phyloP scores from a whole-genome alignment of 257 asterid species.

The Solanum boliviense region DNA sequence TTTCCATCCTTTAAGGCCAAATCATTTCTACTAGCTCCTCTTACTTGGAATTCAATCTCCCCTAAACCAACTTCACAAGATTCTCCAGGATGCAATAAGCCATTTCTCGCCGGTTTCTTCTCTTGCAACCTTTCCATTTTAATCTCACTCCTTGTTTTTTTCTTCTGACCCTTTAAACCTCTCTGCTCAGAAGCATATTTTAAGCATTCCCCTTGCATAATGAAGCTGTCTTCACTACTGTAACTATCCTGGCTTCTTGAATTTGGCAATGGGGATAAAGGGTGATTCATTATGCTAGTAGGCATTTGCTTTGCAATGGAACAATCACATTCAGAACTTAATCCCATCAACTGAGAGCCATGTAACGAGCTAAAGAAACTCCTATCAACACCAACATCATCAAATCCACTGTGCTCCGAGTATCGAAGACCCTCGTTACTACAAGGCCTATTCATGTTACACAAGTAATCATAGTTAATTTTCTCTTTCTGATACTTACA shows the following conservation, averaged over 20 bases:
- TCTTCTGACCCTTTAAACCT: slow-evolving; percentile 10
- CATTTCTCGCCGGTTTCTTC: neutral
- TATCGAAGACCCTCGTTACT: neutral
- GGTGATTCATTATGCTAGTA: neutral
- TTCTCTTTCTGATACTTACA: neutral
- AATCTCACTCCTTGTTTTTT: slow-evolving; percentile 1
- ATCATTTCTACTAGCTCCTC: neutral
- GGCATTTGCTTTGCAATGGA: neutral
- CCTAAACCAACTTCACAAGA: neutral
- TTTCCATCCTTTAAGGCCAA: slow-evolving; percentile 1
- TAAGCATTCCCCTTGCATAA: slow-evolving; percentile 8
- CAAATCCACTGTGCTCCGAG: neutral
- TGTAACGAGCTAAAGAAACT: neutral
- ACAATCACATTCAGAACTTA: neutral
- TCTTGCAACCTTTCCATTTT: neutral
- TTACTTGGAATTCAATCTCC: neutral
- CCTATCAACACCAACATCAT: neutral
- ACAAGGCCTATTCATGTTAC: slow-evolving; percentile 1
- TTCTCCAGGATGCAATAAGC: neutral
- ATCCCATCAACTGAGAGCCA: slow-evolving; percentile 4
- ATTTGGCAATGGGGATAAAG: neutral
- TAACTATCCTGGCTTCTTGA: neutral
- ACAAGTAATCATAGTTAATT: neutral
- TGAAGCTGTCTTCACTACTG: slow-evolving; percentile 2
- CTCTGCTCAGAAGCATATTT: slow-evolving; percentile 5